Evolutionary conservation across 2,329 filamentous ascomycete genomes (phyloP).

Genomic region (Knoxdaviesia proteae): DNA sequence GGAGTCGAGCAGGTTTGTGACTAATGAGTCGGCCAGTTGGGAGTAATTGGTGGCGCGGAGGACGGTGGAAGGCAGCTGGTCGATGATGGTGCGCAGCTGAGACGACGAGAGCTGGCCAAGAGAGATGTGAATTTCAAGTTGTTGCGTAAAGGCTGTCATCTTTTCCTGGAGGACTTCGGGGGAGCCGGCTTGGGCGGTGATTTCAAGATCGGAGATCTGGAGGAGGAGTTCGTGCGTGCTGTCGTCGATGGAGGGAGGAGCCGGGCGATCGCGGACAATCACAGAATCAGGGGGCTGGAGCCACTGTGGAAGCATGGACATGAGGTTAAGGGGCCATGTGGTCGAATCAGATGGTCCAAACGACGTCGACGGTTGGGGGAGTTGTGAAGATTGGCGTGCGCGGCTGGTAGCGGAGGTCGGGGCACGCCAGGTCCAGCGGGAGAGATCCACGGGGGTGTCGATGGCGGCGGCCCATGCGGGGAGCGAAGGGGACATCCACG

Average conservation of each 20-base stretch:
- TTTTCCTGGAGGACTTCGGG: too few relatives aligned
- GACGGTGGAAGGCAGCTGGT: too few relatives aligned
- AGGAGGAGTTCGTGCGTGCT: too few relatives aligned
- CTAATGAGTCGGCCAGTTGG: background rate
- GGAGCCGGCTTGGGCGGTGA: too few relatives aligned
- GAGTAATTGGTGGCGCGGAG: too few relatives aligned
- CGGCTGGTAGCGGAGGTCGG: constrained; percentile 12
- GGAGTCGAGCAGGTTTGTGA: constrained; percentile 1
- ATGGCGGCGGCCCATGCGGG: constrained; percentile 20
- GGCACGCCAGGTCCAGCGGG: constrained; percentile 30
- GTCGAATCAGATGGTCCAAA: background rate
- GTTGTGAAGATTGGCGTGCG: background rate
- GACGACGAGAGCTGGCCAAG: too few relatives aligned
- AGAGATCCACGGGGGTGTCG: constrained; percentile 17
- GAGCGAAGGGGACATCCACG: constrained; percentile 6
- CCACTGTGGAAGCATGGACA: background rate
- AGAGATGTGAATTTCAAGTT: too few relatives aligned
- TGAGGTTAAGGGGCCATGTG: background rate
- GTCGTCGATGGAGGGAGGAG: too few relatives aligned
- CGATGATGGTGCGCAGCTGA: too few relatives aligned
- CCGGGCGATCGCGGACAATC: background rate
- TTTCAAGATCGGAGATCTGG: too few relatives aligned
- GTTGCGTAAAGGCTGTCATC: too few relatives aligned
- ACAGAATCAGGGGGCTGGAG: background rate
- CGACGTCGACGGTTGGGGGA: background rate